Evolutionary conservation across 2,329 filamentous ascomycete genomes (phyloP).

Genomic region (Penicillium capsulatum): DNA sequence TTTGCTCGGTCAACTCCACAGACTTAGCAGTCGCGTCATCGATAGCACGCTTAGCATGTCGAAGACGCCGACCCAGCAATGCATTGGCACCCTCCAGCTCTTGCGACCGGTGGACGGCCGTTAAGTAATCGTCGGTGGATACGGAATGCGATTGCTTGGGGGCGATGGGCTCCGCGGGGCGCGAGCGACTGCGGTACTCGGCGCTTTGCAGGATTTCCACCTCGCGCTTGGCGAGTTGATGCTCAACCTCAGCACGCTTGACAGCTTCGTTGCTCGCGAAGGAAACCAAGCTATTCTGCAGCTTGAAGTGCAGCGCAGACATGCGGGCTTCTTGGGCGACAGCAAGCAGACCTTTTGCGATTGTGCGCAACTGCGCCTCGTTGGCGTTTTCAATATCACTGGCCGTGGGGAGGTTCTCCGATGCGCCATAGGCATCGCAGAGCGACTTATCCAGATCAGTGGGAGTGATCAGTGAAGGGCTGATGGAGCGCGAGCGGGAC

Average conservation of each 20-base stretch:
- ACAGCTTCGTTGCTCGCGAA: conserved; percentile 81
- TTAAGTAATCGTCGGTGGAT: conserved; percentile 54
- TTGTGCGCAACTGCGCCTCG: conserved; percentile 50
- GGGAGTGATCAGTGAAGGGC: conserved; percentile 42
- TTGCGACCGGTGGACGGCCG: conserved; percentile 58
- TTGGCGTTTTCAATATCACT: conserved; percentile 53
- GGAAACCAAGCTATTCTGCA: conserved; percentile 79
- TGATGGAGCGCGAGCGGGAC: conserved; percentile 30
- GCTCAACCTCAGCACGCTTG: conserved; percentile 83
- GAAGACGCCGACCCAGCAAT: conserved; percentile 60
- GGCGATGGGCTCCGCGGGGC: conserved; percentile 45
- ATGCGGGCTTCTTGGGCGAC: conserved; percentile 67
- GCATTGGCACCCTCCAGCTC: conserved; percentile 63
- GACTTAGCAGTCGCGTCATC: conserved; percentile 73
- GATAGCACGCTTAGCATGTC: conserved; percentile 72
- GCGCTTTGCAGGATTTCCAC: conserved; percentile 75
- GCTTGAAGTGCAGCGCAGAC: conserved; percentile 81
- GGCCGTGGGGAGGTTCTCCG: conserved; percentile 44
- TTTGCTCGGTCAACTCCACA: conserved; percentile 66
- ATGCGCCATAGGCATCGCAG: conserved; percentile 40
- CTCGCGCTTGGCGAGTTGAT: conserved; percentile 84
- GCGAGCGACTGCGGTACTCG: conserved; percentile 63
- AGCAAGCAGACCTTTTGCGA: conserved; percentile 52
- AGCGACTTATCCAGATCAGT: conserved; percentile 46
- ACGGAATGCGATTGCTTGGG: conserved; percentile 39